Conservation (phyloP, 169 alveolate genomes). For the Eimeria mitis region DNA sequence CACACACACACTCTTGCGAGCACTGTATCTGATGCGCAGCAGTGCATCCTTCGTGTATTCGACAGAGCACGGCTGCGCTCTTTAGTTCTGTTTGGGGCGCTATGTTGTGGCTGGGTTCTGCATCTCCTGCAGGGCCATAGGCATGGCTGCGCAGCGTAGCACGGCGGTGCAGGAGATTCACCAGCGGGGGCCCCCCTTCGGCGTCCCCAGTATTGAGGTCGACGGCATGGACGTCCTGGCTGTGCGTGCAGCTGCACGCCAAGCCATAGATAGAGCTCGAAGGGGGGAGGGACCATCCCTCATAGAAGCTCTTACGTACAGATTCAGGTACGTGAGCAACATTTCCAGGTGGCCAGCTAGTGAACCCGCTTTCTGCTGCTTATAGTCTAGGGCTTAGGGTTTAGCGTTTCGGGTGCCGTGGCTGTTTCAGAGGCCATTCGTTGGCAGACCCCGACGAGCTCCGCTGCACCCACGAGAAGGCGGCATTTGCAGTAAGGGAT, state of each 20-base stretch:
- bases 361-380: neutral
- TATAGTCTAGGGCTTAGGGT: neutral
- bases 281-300: conserved; percentile 87
- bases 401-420: neutral
- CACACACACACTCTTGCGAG: neutral
- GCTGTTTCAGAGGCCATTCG: conserved; percentile 86
- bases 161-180: conserved; percentile 84
- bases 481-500: conserved; percentile 87
- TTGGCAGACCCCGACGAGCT: conserved; percentile 89
- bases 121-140: conserved; percentile 85
- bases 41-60: neutral
- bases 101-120: neutral
- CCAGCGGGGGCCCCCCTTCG: conserved; percentile 85
- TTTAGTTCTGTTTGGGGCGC: neutral
- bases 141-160: conserved; percentile 87
- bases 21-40: neutral
- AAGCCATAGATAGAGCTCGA: conserved; percentile 85
- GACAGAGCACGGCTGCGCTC: neutral
- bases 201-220: conserved; percentile 85
- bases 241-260: conserved; percentile 84
- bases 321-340: conserved; percentile 79
- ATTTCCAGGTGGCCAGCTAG: neutral
- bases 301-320: conserved; percentile 88
- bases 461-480: conserved; percentile 84
- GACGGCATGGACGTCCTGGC: conserved; percentile 89